Base-by-base conservation (phyloP, 176 grass and related monocot species). In the Triticum aestivum region DNA sequence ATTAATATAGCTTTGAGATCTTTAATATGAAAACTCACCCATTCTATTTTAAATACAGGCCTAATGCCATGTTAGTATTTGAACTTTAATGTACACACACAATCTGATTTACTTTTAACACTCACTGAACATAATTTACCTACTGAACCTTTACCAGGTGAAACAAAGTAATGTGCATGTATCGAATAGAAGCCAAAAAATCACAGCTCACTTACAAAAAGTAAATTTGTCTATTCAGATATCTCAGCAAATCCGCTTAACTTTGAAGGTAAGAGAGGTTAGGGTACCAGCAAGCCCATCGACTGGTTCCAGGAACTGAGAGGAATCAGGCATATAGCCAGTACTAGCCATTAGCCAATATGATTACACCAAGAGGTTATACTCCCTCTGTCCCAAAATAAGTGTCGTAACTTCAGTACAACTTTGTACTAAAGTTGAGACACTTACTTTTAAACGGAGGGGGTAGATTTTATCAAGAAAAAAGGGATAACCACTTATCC, bases 1-100 rank as follows among this genome's bases (percentile, higher is more conserved):
- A 94, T 91, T 89, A 82, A 85, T 66, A 81, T 69, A 90, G 59
- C 85, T 62, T 88, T 72, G 13, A 92, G 78, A 89, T 69, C 37
- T 64, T 92, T 75, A 81, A 87, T 83, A 87, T 52, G 79, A 21
- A 44, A 61, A 88, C 21, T 54, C 33, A 72, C 65, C 8, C n/a
- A 74, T 79, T 79, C 1, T 67, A 74, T 56, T 56, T 79, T 32
- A 51, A 79, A 67, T 35, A 76, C 33, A 84, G 17, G 0, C 15
- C 67, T 26, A 59, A 23, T 63, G 41, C 34, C 44, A 86, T 42
- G 41, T 42, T 42, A 42, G 41, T 10, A 42, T 42, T 42, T 42
- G 41, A 42, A 42, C 9, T 42, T 42, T 42, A 42, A 42, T 42
- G 41, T 42, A 11, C 41, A 42, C 14, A 3, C 64, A 44, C 15